Percentiles rank a stretch among this genome's conserved stretches.
These are phyloP conservation scores for Cajanus cajan DNA, from an alignment of 306 rosid genomes.

Conservation along the genomic window DNA sequence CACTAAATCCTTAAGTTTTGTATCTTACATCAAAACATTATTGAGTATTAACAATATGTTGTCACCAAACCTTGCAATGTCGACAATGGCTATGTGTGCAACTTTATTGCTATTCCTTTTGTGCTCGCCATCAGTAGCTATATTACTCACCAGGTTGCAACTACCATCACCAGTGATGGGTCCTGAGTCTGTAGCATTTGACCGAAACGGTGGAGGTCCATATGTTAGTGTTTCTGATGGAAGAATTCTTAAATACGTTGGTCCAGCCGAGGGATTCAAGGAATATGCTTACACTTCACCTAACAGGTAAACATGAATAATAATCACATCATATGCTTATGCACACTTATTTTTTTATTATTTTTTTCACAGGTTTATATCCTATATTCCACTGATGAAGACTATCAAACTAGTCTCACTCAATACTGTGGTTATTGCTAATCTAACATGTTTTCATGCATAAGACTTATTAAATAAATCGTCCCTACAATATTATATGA, in stretches of 20 bases:
- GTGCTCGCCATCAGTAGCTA: constrained; percentile 29
- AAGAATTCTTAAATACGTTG: constrained; percentile 35
- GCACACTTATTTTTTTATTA: too few species aligned
- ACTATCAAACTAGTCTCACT: too few species aligned
- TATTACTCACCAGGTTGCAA: constrained; percentile 5
- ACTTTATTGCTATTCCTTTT: constrained; percentile 7
- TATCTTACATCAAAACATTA: background rate
- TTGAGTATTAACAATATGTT: background rate
- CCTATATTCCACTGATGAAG: too few species aligned
- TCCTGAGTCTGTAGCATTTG: constrained; percentile 46
- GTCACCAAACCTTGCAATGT: background rate
- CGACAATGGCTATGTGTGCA: background rate
- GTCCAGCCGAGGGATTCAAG: background rate
- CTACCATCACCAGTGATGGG: constrained; percentile 39
- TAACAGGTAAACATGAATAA: constrained; percentile 29
- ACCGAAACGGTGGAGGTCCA: constrained; percentile 35
- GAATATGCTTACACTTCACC: constrained; percentile 44
- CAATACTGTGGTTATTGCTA: too few species aligned
- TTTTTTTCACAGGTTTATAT: too few species aligned
- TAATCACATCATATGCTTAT: too few species aligned
- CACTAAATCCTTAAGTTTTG: background rate
- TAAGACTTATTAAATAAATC: too few species aligned
- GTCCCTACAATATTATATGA: too few species aligned
- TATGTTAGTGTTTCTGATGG: constrained; percentile 46
- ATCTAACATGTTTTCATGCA: too few species aligned